These are phyloP conservation scores for Magnolia kwangsiensis DNA, from an alignment of 164 flowering plant genomes.

Conservation along the genomic window DNA sequence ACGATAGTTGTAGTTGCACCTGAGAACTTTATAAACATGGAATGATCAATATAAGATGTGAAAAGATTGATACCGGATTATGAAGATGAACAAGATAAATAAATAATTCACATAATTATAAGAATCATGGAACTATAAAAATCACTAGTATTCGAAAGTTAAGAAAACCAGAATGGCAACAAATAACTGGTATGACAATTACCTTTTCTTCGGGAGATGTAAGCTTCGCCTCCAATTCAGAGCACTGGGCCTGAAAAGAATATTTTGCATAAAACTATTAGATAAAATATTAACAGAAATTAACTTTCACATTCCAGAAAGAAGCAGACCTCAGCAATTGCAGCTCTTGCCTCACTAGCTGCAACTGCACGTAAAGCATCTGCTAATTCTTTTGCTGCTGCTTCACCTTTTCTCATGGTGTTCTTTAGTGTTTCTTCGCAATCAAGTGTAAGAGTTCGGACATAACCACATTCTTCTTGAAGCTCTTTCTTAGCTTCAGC, in stretches of 20 bases:
- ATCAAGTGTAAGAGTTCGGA: slow-evolving; percentile 54
- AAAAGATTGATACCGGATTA: too few relatives aligned
- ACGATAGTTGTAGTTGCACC: background rate
- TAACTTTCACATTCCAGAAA: background rate
- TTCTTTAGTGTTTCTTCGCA: slow-evolving; percentile 57
- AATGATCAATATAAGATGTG: too few relatives aligned
- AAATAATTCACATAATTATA: too few relatives aligned
- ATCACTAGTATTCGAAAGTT: background rate
- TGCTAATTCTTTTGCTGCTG: slow-evolving; percentile 59
- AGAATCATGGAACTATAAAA: too few relatives aligned
- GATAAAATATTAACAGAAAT: background rate
- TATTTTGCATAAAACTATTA: background rate
- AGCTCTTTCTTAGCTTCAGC: slow-evolving; percentile 88
- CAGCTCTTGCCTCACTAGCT: slow-evolving; percentile 74
- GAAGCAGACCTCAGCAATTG: slow-evolving; percentile 66
- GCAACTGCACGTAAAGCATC: slow-evolving; percentile 54
- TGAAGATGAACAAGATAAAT: too few relatives aligned
- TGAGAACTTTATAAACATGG: background rate
- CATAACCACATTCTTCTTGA: slow-evolving; percentile 64
- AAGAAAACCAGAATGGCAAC: background rate
- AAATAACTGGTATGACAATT: background rate
- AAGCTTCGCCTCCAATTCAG: slow-evolving; percentile 61
- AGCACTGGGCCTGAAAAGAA: slow-evolving; percentile 49
- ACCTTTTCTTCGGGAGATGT: slow-evolving; percentile 30
- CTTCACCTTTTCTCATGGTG: slow-evolving; percentile 70